Evolutionary conservation across 2,329 filamentous ascomycete species (phyloP), one percentile per base, ranked within the genome.

Genomic region (Xylariaceae sp.): DNA sequence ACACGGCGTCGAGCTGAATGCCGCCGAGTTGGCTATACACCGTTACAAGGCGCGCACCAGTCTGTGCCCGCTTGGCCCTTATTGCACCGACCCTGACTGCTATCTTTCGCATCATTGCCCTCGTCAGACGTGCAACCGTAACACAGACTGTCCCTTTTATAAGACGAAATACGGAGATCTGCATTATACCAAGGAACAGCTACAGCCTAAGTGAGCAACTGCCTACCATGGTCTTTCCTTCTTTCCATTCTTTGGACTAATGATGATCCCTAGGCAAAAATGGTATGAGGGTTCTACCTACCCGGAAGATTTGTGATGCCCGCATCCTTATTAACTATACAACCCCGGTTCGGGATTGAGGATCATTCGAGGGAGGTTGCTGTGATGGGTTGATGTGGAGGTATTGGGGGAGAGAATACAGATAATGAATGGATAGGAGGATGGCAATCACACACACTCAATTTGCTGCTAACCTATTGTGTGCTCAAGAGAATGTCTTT

Each of bases 281-380:
- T 59, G 56, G 56, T 52, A 49, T 3, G 54, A 59, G 38, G 55
- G 54, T 17, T 38, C 24, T 13, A 49, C 53, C 16, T 50, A 57
- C 13, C 78, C 78, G 19, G 83, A 76, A 71, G 78, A 83, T 78
- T 76, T 50, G 24, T 41, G 15, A 44, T 19, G 23, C 9, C 21
- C 7, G 21, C 21, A 7, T 24, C 21, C 21, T 7, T 11, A 24
- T 11, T 7, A 24, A 24, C 7, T 24, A 24, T 11, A 24, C 21
- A 11, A 24, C 21, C 6, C 21, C 21, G n/a, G n/a, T n/a, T 24
- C 21, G 6, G 11, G 6, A 24, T 6, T 24, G 21, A 6, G 21
- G 11, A 11, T 11, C 6, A 6, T 24, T 7, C 21, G 21, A 24
- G 21, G 21, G 21, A 24, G 7, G 11, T 24, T 11, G 11, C n/a